Conservation (phyloP, 176 grass and related monocot species). For the Phoenix roebelenii region DNA sequence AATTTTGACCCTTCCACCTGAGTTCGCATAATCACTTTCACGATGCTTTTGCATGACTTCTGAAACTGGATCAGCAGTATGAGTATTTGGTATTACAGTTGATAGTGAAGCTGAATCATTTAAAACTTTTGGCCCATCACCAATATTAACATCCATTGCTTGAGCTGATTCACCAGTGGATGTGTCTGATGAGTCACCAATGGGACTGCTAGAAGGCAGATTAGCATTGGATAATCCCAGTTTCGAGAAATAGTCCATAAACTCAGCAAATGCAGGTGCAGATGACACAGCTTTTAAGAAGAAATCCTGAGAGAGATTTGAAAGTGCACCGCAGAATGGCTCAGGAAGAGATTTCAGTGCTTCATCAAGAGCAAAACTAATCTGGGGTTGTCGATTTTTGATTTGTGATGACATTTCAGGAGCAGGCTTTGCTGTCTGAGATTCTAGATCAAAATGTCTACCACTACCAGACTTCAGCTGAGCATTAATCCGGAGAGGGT, state of each 20-base stretch:
- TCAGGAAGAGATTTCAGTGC: slow-evolving; percentile 45
- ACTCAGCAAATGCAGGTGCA: slow-evolving; percentile 7
- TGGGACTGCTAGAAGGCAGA: neutral
- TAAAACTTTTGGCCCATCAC: neutral
- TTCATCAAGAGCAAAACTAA: slow-evolving; percentile 45
- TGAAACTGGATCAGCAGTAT: slow-evolving; percentile 1
- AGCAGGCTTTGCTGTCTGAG: neutral
- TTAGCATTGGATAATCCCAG: slow-evolving; percentile 13
- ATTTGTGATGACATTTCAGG: neutral
- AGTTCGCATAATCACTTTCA: neutral
- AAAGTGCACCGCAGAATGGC: slow-evolving; percentile 34
- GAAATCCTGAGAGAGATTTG: slow-evolving; percentile 46
- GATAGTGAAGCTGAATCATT: neutral
- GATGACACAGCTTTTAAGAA: slow-evolving; percentile 31
- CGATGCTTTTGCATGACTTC: neutral
- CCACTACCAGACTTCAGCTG: slow-evolving; percentile 33
- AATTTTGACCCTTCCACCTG: neutral
- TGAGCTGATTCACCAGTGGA: neutral
- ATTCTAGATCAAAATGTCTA: neutral
- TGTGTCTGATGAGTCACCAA: neutral
- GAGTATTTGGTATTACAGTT: neutral
- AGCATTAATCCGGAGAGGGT: slow-evolving; percentile 63
- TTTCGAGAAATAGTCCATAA: slow-evolving; percentile 22
- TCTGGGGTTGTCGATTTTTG: slow-evolving; percentile 7
- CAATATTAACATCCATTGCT: slow-evolving; percentile 1